Conservation (phyloP, 495 filamentous ascomycete genomes). For the Chaetomidium leptoderma region DNA sequence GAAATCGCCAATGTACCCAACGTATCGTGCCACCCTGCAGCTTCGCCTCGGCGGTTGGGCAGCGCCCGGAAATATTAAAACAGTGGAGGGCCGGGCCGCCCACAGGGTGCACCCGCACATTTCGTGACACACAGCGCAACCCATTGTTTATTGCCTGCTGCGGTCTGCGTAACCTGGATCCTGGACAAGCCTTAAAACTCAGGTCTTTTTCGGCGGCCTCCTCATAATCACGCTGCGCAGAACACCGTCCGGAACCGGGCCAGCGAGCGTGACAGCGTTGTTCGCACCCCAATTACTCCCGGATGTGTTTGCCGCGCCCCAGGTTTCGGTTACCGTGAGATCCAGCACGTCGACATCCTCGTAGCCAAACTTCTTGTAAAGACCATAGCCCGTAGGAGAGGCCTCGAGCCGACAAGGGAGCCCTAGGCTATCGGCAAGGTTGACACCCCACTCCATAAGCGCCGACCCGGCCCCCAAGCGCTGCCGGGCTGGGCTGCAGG, state of each 20-base stretch:
- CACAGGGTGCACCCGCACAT: too few relatives aligned
- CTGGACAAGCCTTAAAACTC: too few relatives aligned
- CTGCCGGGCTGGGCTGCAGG: conserved; percentile 20
- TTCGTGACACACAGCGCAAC: too few relatives aligned
- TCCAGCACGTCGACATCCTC: conserved; percentile 26
- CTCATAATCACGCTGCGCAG: conserved; percentile 29
- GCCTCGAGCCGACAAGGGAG: conserved; percentile 2
- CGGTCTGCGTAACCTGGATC: background rate
- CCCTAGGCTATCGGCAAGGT: conserved; percentile 27
- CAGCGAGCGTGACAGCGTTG: conserved; percentile 21
- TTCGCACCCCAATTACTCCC: conserved; percentile 28
- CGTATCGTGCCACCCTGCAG: background rate
- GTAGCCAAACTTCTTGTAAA: conserved; percentile 29
- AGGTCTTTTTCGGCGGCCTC: conserved; percentile 14
- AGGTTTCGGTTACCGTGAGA: conserved; percentile 23
- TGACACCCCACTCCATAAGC: conserved; percentile 23
- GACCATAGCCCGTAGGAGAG: conserved; percentile 23
- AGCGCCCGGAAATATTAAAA: background rate
- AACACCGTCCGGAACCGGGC: conserved; percentile 21
- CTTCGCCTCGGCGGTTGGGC: background rate
- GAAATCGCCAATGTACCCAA: background rate
- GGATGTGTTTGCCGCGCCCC: conserved; percentile 15
- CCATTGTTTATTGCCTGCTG: background rate
- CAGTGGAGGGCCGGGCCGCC: background rate
- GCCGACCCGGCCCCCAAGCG: conserved; percentile 30